Base-by-base conservation (phyloP, 2,329 filamentous ascomycete genomes). In the Dothideomycetidae sp. region DNA sequence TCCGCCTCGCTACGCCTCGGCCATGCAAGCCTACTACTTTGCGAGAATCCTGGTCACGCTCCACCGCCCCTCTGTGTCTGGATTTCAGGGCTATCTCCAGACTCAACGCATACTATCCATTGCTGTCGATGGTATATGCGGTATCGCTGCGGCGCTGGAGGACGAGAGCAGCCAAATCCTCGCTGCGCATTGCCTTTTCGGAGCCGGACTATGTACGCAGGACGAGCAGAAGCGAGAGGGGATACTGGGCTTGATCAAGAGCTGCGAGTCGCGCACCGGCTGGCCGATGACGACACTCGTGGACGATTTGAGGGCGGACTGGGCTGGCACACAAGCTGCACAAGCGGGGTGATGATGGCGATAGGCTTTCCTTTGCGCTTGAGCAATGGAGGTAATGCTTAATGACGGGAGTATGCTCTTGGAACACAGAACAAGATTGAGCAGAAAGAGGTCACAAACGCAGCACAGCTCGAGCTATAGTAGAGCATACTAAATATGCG, bases 21-120 rank as follows among this genome's bases (percentile, higher is more conserved):
- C 68, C 0, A 49, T 73, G 4, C 70, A 73, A 44, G 60, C 65
- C 10, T 65, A 69, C 44, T 61, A 62, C 44, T 66, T 71, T 42
- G 67, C 69, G 0, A 59, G 63, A 7, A 67, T 73, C 30, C 53
- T 74, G 0, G 58, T 72, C 2, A 53, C 69, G 1, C 58, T 72
- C 33, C 64, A 73, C 36, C 61, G 67, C 32, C 70, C 69, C 1
- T 64, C 63, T 0, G 54, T 58, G 9, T 64, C 65, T 2, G 68
- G 66, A 0, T 61, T 67, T 32, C 55, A 64, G 11, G 66, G 67
- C 9, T 70, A 66, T 43, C 44, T 61, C 29, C 50, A 56, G 13
- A 56, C 62, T 12, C 61, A 66, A 44, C 59, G 58, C 38, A 50
- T 54, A n/a, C 55, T 67, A 5, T 55, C 61, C 10, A 62, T 67